Evolutionary conservation across 129 eudicot genomes (phyloP).

Genomic region (Pseudognaphalium luteoalbum): DNA sequence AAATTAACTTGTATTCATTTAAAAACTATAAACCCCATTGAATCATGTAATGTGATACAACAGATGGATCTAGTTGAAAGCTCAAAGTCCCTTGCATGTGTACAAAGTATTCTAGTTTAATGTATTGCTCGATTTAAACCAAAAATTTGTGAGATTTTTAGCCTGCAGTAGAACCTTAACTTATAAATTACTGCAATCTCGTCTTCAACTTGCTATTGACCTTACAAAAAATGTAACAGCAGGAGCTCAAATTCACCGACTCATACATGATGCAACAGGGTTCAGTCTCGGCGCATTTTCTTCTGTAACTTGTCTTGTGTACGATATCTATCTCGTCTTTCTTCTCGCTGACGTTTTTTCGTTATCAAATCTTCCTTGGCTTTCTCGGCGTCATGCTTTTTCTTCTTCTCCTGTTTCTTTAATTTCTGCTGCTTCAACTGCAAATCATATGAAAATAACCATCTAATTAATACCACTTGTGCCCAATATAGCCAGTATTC

Average conservation of each 20-base stretch:
- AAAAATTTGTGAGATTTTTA: conserved; percentile 12
- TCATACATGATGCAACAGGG: neutral
- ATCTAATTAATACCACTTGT: neutral
- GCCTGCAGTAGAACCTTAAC: neutral
- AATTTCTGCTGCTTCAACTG: conserved; percentile 71
- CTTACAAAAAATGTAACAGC: neutral
- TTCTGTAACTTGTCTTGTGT: conserved; percentile 69
- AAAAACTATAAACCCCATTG: neutral
- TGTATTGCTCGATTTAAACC: neutral
- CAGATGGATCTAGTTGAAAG: neutral
- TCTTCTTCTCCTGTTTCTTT: conserved; percentile 70
- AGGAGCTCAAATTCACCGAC: neutral
- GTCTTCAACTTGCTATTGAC: conserved; percentile 3
- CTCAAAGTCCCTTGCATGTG: neutral
- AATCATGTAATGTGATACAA: neutral
- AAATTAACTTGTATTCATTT: too few species aligned
- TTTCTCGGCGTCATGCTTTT: conserved; percentile 51
- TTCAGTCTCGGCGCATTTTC: conserved; percentile 62
- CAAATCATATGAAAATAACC: neutral
- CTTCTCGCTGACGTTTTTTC: conserved; percentile 70
- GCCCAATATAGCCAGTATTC: neutral
- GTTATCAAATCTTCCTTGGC: conserved; percentile 74
- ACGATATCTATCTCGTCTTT: conserved; percentile 68
- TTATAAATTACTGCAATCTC: neutral
- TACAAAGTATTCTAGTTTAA: neutral